These are phyloP conservation scores for Mucor saturninus DNA, from an alignment of 371 early-diverging fungal species.

Conservation along the genomic window DNA sequence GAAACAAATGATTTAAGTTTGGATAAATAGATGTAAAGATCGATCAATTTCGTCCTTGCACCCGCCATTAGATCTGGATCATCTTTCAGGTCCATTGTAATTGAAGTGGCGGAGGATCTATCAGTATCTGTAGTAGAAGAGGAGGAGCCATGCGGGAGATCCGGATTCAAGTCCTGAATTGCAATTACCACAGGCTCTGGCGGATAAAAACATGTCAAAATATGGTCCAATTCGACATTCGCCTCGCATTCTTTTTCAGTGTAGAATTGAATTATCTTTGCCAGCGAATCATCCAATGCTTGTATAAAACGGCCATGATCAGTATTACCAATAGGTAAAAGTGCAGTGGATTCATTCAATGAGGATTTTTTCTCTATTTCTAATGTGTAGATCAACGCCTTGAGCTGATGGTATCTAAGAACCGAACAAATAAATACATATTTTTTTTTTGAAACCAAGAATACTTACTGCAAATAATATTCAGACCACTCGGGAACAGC, in stretches of 20 bases:
- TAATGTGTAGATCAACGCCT: conserved; percentile 4
- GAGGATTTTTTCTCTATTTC: conserved; percentile 4
- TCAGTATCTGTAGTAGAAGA: background rate
- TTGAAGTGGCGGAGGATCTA: background rate
- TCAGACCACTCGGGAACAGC: conserved; percentile 90
- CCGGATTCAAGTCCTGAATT: background rate
- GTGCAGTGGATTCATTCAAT: conserved; percentile 1
- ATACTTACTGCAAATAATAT: conserved; percentile 65
- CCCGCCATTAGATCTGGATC: background rate
- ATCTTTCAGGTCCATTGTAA: background rate
- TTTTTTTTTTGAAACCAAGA: background rate
- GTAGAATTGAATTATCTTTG: conserved; percentile 9
- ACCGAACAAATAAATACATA: background rate
- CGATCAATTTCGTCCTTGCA: conserved; percentile 29
- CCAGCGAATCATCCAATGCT: background rate
- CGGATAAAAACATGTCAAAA: background rate
- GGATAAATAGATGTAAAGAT: conserved; percentile 73
- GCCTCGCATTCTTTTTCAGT: conserved; percentile 12
- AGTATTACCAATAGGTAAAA: background rate
- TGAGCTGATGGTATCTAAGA: conserved; percentile 4
- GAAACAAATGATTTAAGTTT: conserved; percentile 85
- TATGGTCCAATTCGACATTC: conserved; percentile 8
- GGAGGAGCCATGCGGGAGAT: background rate
- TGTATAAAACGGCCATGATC: background rate
- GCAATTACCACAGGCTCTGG: background rate